Percentiles rank a stretch among this genome's conserved stretches.
These are phyloP conservation scores for Biscogniauxia mediterranea DNA, from an alignment of 2,329 filamentous ascomycete species.

Conservation along the genomic window DNA sequence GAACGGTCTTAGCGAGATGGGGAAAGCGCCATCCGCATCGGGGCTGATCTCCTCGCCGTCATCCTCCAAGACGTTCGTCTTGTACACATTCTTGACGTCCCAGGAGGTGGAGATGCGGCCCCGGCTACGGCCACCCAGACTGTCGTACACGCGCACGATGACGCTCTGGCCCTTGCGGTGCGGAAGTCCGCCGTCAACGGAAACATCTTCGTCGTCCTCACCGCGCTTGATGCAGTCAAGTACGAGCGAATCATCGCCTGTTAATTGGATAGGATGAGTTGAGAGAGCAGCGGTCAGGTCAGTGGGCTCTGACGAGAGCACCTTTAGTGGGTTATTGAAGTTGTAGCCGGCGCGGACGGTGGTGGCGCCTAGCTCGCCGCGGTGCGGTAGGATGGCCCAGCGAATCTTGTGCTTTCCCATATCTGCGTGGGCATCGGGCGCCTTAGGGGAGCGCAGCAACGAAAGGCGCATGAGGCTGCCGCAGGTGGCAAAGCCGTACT, in stretches of 20 bases:
- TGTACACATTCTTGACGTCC: conserved; percentile 73
- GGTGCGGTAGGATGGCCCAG: conserved; percentile 87
- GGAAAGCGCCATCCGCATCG: conserved; percentile 47
- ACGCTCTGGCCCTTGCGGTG: conserved; percentile 72
- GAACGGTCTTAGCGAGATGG: conserved; percentile 71
- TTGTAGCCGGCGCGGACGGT: conserved; percentile 84
- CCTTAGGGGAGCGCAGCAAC: conserved; percentile 83
- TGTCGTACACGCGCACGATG: conserved; percentile 84
- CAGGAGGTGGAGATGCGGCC: conserved; percentile 68
- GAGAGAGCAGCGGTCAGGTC: conserved; percentile 28
- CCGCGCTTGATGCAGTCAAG: conserved; percentile 91
- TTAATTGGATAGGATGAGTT: conserved; percentile 60
- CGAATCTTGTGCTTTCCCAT: conserved; percentile 87
- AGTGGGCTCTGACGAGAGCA: conserved; percentile 43
- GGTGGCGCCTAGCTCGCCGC: conserved; percentile 65
- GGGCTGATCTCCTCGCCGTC: conserved; percentile 66
- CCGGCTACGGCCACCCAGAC: conserved; percentile 75
- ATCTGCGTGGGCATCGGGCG: conserved; percentile 88
- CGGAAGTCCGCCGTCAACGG: conserved; percentile 57
- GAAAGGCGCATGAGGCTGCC: conserved; percentile 89
- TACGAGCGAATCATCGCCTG: conserved; percentile 65
- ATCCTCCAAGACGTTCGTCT: conserved; percentile 87
- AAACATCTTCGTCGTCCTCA: conserved; percentile 79
- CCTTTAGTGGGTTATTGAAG: conserved; percentile 79
- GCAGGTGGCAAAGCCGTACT: conserved; percentile 90